Percentiles rank a stretch among this genome's conserved stretches.
These are phyloP conservation scores for Acanthamoeba polyphaga DNA, from an alignment of 208 protist genomes.

Conservation along the genomic window DNA sequence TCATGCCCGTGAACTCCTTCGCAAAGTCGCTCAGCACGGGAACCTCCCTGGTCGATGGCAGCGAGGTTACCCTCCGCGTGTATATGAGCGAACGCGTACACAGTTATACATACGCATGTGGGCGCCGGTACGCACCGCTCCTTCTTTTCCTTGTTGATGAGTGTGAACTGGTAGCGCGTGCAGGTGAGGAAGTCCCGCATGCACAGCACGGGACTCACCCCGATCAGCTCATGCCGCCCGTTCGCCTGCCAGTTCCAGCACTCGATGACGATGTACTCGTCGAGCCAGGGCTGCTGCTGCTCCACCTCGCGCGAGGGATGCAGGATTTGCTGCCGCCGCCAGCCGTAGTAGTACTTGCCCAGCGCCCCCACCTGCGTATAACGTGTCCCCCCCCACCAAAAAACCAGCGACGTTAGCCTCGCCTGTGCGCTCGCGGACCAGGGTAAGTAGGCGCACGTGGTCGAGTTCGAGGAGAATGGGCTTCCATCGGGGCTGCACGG, in stretches of 20 bases:
- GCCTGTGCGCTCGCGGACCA: background rate
- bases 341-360: conserved; percentile 37
- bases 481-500: conserved; percentile 17
- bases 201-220: background rate
- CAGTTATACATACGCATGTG: background rate
- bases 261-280: conserved; percentile 34
- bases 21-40: conserved; percentile 1
- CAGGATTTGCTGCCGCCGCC: background rate
- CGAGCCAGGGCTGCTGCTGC: conserved; percentile 29
- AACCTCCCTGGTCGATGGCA: background rate
- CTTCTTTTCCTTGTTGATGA: conserved; percentile 46
- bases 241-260: conserved; percentile 49
- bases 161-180: background rate
- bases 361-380: background rate
- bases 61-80: background rate
- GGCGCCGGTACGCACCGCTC: background rate
- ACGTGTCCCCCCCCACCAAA: background rate
- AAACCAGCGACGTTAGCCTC: background rate
- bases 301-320: background rate
- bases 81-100: background rate
- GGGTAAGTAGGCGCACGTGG: background rate
- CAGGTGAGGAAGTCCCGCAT: conserved; percentile 34
- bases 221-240: background rate
- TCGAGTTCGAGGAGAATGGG: conserved; percentile 26
- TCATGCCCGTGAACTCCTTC: conserved; percentile 38